These are phyloP conservation scores for Geotrichum candidum DNA, from an alignment of 1,139 yeast genomes.

Conservation along the genomic window DNA sequence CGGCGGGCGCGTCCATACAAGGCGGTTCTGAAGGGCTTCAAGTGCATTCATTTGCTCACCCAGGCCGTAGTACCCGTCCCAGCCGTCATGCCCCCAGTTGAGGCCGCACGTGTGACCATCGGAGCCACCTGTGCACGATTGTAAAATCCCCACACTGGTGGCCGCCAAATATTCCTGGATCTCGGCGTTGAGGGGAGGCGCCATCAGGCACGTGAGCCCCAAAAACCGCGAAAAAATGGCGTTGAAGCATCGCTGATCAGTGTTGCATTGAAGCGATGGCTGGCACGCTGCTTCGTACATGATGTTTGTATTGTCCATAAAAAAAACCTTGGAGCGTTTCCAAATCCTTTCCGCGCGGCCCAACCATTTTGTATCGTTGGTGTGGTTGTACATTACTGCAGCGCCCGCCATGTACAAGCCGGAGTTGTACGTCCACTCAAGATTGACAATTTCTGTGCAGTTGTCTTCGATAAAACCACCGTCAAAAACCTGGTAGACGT, in stretches of 20 bases:
- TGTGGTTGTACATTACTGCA: constrained; percentile 74
- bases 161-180: constrained; percentile 50
- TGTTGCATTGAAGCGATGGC: constrained; percentile 55
- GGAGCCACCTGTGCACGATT: constrained; percentile 74
- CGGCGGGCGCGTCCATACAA: constrained; percentile 37
- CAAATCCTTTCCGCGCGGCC: constrained; percentile 39
- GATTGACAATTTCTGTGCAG: constrained; percentile 53
- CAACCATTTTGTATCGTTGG: constrained; percentile 64
- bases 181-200: constrained; percentile 7
- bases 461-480: constrained; percentile 64
- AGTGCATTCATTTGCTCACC: constrained; percentile 92
- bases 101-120: constrained; percentile 90
- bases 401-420: constrained; percentile 76
- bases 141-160: constrained; percentile 75
- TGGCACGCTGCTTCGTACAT: constrained; percentile 85
- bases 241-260: constrained; percentile 86
- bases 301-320: constrained; percentile 48
- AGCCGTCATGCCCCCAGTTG: constrained; percentile 68
- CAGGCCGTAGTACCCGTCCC: constrained; percentile 77
- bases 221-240: constrained; percentile 74
- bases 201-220: constrained; percentile 42
- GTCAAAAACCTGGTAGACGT: constrained; percentile 52
- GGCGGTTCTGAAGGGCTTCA: constrained; percentile 59
- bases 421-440: constrained; percentile 84
- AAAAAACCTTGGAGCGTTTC: constrained; percentile 49